phyloP scores from a whole-genome alignment of 2,329 filamentous ascomycete genomes.

The Pseudogymnoascus sp. region DNA sequence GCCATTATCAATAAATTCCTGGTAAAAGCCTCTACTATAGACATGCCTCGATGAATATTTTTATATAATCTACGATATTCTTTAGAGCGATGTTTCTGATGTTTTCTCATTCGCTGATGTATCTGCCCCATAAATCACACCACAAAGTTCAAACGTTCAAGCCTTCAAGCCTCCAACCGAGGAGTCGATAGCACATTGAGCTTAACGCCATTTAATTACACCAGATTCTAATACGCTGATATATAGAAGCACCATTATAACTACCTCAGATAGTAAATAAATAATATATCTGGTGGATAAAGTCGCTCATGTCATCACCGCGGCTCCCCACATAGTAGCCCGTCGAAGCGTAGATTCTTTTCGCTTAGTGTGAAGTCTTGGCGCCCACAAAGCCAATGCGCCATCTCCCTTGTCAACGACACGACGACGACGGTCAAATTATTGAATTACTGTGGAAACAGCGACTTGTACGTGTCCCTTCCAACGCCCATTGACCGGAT shows the following conservation, averaged over 20 bases:
- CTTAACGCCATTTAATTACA: not conserved
- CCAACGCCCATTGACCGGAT: constrained; percentile 1
- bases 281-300: not conserved
- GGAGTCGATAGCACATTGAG: not conserved
- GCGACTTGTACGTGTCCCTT: constrained; percentile 15
- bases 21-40: not conserved
- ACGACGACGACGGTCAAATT: constrained; percentile 16
- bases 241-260: not conserved
- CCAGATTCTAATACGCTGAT: not conserved
- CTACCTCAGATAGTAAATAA: not conserved
- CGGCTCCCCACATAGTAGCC: constrained; percentile 6
- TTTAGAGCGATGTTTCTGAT: not conserved
- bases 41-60: not conserved
- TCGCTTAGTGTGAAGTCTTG: constrained; percentile 23
- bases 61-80: not conserved
- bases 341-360: constrained; percentile 7
- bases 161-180: not conserved
- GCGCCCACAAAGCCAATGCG: constrained; percentile 20
- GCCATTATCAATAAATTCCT: not conserved
- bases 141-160: not conserved
- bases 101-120: not conserved
- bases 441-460: constrained; percentile 14
- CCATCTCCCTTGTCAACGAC: constrained; percentile 14
- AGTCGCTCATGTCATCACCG: constrained; percentile 1
- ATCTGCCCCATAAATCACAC: not conserved